Evolutionary conservation across 495 filamentous ascomycete genomes (phyloP), one percentile per base, ranked within the genome.

Genomic region (Lindgomyces ingoldianus): DNA sequence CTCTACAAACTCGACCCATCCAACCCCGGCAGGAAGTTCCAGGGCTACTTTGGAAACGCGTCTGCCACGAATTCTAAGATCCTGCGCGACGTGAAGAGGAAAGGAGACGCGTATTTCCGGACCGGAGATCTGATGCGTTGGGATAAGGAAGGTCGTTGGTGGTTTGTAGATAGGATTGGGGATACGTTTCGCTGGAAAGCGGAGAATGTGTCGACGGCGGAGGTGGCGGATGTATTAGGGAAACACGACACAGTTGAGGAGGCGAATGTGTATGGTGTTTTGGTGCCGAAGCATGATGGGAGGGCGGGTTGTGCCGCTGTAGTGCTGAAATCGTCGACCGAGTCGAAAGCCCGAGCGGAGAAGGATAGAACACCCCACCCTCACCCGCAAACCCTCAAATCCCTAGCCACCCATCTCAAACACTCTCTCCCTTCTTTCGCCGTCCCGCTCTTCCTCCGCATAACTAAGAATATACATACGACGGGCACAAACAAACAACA

Each of bases 401-500:
- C 27, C 1, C 25, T 67, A 2, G 62, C 57, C 12, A 42, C 78
- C 1, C 85, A 92, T 65, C 79, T 79, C 0, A 73, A 76, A 54
- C 78, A 72, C 8, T 70, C 68, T 0, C 78, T 97, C 21, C 91
- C 92, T 0, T 81, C 81, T 10, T 96, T 88, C 65, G 90, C 91
- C 0, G 81, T 88, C 1, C 92, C 92, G 1, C 64, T 93, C 1
- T 97, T 96, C 74, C 51, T 97, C 45, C 81, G 92, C 3, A 72
- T 91, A 0, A 83, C 84, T 0, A 78, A 76, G 51, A 78, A 80
- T 8, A 82, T 87, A 72, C 81, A 87, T 56, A 77, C 81, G 0
- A 96, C 92, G 9, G 91, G 91, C 0, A 96, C 90, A 63, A 89
- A 91, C 65, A 96, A 96, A 77, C 89, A 94, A 72, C 87, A 92